Conservation (phyloP, 225 moss, liverwort and hornwort genomes). For the Bryum argenteum region DNA sequence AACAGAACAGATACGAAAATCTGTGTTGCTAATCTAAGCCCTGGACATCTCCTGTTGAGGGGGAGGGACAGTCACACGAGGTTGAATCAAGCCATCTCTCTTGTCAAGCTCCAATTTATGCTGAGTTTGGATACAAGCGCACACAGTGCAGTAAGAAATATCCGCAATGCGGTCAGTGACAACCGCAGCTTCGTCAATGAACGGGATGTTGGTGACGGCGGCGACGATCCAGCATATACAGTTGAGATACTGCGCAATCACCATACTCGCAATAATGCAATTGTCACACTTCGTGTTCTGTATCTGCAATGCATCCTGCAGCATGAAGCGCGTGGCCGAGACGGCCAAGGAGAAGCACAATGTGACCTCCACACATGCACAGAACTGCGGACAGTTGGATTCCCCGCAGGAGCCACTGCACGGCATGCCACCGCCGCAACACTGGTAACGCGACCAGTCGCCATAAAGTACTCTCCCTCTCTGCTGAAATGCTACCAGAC, state of each 20-base stretch:
- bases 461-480: not conserved
- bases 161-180: not conserved
- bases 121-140: constrained; percentile 44
- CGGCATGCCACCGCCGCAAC: not conserved
- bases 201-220: not conserved
- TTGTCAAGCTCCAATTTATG: constrained; percentile 65
- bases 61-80: constrained; percentile 23
- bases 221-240: not conserved
- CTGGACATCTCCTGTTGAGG: constrained; percentile 52
- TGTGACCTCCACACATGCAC: not conserved
- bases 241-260: not conserved
- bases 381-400: not conserved
- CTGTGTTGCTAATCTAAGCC: constrained; percentile 18
- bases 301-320: not conserved
- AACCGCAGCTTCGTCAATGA: not conserved
- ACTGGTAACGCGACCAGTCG: not conserved
- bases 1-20: not conserved
- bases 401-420: not conserved
- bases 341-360: not conserved
- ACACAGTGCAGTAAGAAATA: not conserved
- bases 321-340: not conserved
- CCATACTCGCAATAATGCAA: not conserved
- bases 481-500: not conserved
- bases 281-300: not conserved
- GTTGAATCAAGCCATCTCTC: constrained; percentile 23